Evolutionary conservation across 192 early-diverging fungal genomes (phyloP).

Genomic region (Podila minutissima): DNA sequence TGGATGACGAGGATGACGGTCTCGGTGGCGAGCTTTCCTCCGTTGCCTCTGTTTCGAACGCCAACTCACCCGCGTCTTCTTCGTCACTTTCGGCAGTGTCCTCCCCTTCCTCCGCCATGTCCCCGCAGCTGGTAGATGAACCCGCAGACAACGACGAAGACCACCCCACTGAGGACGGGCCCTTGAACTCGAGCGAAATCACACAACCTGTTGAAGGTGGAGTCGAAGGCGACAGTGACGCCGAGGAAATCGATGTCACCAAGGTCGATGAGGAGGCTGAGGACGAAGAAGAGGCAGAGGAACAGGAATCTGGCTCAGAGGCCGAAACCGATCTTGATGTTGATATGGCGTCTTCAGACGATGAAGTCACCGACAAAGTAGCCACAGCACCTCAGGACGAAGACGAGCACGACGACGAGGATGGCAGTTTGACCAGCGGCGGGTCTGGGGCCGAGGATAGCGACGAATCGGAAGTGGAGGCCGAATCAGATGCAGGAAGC

Average conservation of each 20-base stretch:
- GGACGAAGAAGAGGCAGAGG: neutral
- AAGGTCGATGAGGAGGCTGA: neutral
- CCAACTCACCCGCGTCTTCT: constrained; percentile 22
- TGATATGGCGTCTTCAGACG: constrained; percentile 14
- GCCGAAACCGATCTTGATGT: neutral
- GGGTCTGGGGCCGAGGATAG: neutral
- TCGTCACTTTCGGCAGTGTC: constrained; percentile 17
- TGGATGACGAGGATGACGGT: constrained; percentile 25
- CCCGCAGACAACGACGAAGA: neutral
- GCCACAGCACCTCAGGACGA: neutral
- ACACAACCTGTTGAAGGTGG: neutral
- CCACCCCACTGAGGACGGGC: no score
- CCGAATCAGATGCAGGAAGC: neutral
- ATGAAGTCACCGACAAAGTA: neutral
- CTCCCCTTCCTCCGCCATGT: constrained; percentile 28
- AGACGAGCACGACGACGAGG: constrained; percentile 10
- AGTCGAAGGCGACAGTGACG: neutral
- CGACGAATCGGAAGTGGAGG: constrained; percentile 11
- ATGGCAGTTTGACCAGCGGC: neutral
- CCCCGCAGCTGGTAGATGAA: neutral
- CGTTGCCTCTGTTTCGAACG: constrained; percentile 19
- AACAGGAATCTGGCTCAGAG: neutral
- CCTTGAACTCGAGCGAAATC: neutral
- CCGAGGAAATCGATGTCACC: neutral
- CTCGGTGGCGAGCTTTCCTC: constrained; percentile 39